A percentile compares a stretch with the other conserved stretches of the same genome.
Evolutionary conservation across 2,329 filamentous ascomycete genomes (phyloP).

Genomic region (Epichloe gansuensis): DNA sequence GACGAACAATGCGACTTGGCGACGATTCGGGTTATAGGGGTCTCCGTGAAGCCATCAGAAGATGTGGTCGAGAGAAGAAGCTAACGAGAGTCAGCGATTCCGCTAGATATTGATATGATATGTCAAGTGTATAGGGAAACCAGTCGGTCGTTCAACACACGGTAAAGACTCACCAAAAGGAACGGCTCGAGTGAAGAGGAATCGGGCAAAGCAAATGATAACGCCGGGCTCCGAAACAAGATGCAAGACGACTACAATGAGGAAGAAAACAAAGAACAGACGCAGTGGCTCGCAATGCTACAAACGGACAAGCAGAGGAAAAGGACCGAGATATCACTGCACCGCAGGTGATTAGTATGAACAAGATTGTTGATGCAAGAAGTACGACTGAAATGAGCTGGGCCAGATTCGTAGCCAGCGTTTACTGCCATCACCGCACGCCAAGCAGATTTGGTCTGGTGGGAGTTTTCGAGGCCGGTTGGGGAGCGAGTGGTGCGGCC

Average conservation of each 20-base stretch:
- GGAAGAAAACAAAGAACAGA: constrained; percentile 6
- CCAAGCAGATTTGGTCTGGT: neutral
- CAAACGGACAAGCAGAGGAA: neutral
- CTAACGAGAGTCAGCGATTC: constrained; percentile 7
- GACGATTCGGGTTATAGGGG: constrained; percentile 12
- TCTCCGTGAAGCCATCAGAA: constrained; percentile 19
- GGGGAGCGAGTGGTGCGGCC: neutral
- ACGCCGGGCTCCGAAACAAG: constrained; percentile 15
- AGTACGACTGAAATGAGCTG: neutral
- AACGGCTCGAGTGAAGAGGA: neutral
- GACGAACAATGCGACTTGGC: neutral
- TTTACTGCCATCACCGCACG: neutral
- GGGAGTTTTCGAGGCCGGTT: neutral
- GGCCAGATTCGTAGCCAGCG: neutral
- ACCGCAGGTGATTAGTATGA: neutral
- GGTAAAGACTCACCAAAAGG: constrained; percentile 1
- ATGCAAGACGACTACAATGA: constrained; percentile 10
- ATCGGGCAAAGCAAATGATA: constrained; percentile 14
- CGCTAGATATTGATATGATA: neutral
- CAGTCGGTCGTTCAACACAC: neutral
- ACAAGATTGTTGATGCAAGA: constrained; percentile 1
- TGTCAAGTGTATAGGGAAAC: neutral
- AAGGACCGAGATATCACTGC: neutral
- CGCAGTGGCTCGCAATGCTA: constrained; percentile 6
- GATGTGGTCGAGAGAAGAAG: neutral